Percentiles rank a stretch among this genome's conserved stretches.
These are phyloP conservation scores for Phialophora tarda DNA, from an alignment of 2,329 filamentous ascomycete genomes.

Conservation along the genomic window DNA sequence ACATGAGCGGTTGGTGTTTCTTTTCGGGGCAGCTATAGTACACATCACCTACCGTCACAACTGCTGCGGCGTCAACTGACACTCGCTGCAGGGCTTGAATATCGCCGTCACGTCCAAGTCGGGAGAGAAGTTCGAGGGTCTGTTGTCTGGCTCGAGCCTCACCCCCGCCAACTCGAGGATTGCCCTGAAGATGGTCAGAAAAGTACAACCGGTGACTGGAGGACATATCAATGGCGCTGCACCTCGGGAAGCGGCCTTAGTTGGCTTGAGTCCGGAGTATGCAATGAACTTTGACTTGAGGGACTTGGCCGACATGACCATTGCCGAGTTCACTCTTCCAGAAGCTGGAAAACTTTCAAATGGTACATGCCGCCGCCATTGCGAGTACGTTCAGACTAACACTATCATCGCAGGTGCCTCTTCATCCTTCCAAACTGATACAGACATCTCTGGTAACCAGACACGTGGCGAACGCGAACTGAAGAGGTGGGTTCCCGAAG, in stretches of 20 bases:
- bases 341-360: conserved; percentile 62
- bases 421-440: conserved; percentile 79
- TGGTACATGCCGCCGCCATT: conserved; percentile 51
- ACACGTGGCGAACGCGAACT: conserved; percentile 73
- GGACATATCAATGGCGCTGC: conserved; percentile 51
- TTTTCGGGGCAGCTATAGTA: conserved; percentile 65
- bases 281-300: conserved; percentile 67
- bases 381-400: conserved; percentile 11
- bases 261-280: conserved; percentile 53
- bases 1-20: conserved; percentile 64
- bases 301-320: conserved; percentile 63
- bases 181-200: conserved; percentile 70
- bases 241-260: conserved; percentile 47
- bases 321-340: conserved; percentile 59
- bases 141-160: conserved; percentile 63
- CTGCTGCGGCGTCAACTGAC: conserved; percentile 18
- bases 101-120: conserved; percentile 63
- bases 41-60: conserved; percentile 42
- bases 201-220: conserved; percentile 48
- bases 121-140: conserved; percentile 66
- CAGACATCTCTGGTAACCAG: conserved; percentile 80
- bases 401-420: conserved; percentile 61
- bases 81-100: conserved; percentile 56
- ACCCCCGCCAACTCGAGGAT: conserved; percentile 61
- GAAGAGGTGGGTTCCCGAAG: conserved; percentile 79